Evolutionary conservation across 208 protist genomes (phyloP).

Genomic region (Vickermania spadyakhi): DNA sequence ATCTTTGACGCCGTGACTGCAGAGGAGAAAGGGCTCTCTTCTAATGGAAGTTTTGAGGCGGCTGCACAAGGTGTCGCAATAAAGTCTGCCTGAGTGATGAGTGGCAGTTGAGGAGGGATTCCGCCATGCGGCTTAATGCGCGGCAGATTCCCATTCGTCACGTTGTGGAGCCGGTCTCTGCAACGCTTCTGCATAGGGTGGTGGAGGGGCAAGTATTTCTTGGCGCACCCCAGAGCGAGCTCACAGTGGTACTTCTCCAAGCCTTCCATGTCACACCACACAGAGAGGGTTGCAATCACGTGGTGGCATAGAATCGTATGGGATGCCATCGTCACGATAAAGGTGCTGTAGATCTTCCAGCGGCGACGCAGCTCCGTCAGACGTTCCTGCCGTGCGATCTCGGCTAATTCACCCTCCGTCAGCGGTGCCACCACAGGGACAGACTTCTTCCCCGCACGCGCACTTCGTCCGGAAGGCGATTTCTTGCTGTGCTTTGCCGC

Average conservation of each 20-base stretch:
- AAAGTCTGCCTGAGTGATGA: slow-evolving; percentile 21
- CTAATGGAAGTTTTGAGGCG: not conserved
- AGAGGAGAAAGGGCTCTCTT: slow-evolving; percentile 1
- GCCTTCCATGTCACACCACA: slow-evolving; percentile 38
- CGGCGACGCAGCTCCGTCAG: not conserved
- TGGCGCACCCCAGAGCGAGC: slow-evolving; percentile 59
- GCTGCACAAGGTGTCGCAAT: slow-evolving; percentile 1
- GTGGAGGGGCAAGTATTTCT: slow-evolving; percentile 25
- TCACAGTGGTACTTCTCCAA: slow-evolving; percentile 63
- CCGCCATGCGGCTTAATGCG: slow-evolving; percentile 9
- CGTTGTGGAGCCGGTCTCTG: slow-evolving; percentile 15
- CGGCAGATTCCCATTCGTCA: slow-evolving; percentile 8
- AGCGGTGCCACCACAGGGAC: not conserved
- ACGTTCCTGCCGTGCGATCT: not conserved
- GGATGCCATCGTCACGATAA: slow-evolving; percentile 23
- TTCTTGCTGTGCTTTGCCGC: not conserved
- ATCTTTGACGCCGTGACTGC: not conserved
- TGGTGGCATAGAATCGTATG: slow-evolving; percentile 65
- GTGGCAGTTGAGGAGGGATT: slow-evolving; percentile 15
- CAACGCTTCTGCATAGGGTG: slow-evolving; percentile 22
- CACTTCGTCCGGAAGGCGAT: too few species aligned
- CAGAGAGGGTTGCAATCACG: slow-evolving; percentile 55
- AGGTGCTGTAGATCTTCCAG: slow-evolving; percentile 11
- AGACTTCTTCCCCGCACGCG: not conserved
- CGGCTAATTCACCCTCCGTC: not conserved